These are phyloP conservation scores for Bonia amplexicaulis DNA, from an alignment of 176 grass and related monocot species.

Conservation along the genomic window DNA sequence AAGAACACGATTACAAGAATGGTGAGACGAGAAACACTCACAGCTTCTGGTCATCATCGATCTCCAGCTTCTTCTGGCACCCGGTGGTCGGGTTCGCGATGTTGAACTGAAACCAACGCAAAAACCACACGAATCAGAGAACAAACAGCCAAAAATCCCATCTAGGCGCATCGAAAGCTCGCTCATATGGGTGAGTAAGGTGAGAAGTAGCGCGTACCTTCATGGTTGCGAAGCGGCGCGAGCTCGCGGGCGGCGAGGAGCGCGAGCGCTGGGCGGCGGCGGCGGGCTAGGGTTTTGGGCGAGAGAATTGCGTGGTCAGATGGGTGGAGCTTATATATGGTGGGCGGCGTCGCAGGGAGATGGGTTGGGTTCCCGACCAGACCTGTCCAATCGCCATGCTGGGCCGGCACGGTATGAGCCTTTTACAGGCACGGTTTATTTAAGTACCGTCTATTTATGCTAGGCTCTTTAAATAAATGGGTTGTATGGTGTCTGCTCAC, in stretches of 20 bases:
- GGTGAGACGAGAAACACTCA: constrained; percentile 30
- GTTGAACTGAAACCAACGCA: constrained; percentile 61
- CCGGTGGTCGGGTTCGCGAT: constrained; percentile 89
- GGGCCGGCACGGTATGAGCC: no score
- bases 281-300: constrained; percentile 49
- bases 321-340: constrained; percentile 19
- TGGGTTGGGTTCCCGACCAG: neutral
- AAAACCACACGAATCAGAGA: constrained; percentile 2
- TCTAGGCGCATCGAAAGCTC: neutral
- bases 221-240: constrained; percentile 29
- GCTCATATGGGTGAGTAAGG: neutral
- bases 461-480: no score
- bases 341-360: neutral
- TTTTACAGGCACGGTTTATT: no score
- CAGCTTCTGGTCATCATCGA: constrained; percentile 97
- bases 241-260: constrained; percentile 33
- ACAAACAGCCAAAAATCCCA: neutral
- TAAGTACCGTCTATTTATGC: no score
- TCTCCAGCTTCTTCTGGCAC: constrained; percentile 96
- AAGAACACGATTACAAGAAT: neutral
- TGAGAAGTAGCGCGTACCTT: constrained; percentile 24
- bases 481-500: no score
- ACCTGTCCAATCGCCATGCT: no score
- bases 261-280: constrained; percentile 3
- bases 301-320: neutral